phyloP scores from a whole-genome alignment of 768 basidiomycete species.

The Podaxis mareebaensis region DNA sequence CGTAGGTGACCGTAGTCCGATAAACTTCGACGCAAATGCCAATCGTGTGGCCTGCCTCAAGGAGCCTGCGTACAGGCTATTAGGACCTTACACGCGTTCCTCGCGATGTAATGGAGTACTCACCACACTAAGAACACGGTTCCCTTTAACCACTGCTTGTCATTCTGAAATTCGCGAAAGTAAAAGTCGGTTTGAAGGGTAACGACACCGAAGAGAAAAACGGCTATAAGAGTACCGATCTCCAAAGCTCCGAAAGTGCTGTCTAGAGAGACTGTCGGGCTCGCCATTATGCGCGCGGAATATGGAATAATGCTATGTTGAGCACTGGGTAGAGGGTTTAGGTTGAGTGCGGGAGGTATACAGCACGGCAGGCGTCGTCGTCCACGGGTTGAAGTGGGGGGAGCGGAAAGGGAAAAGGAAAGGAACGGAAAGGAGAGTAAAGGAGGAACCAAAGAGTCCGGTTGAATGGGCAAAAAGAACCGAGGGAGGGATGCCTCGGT shows the following conservation, averaged over 20 bases:
- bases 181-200: constrained; percentile 20
- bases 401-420: not conserved
- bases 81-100: not conserved
- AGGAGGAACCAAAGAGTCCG: not conserved
- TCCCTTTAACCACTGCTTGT: not conserved
- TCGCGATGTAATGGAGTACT: not conserved
- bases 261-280: not conserved
- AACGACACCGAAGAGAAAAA: constrained; percentile 21
- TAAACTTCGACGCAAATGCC: constrained; percentile 18
- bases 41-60: constrained; percentile 18
- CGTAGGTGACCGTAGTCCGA: constrained; percentile 6
- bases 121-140: constrained; percentile 2
- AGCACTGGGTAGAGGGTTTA: not conserved
- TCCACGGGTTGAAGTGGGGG: not conserved
- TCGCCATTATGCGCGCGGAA: not conserved
- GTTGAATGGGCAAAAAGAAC: not conserved
- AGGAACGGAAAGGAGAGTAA: not conserved
- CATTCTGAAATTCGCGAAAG: constrained; percentile 16
- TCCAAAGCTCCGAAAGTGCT: constrained; percentile 22
- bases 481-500: not conserved
- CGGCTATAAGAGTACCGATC: constrained; percentile 20
- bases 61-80: constrained; percentile 6
- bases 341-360: not conserved
- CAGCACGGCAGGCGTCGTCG: not conserved
- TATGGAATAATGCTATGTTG: not conserved